phyloP scores from a whole-genome alignment of 495 filamentous ascomycete genomes.

The Daldinia childiae region DNA sequence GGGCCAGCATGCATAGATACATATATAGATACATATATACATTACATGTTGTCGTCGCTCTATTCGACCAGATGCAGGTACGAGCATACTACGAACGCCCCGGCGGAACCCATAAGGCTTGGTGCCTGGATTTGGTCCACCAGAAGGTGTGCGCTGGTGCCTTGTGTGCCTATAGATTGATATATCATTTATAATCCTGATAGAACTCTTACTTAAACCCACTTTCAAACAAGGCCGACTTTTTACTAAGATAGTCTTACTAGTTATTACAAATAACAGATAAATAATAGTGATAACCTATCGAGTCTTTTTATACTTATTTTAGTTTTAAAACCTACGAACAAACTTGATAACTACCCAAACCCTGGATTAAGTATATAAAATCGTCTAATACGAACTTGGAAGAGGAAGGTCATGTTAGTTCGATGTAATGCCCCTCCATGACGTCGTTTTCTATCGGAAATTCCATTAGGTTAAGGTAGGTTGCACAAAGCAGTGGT shows the following conservation, averaged over 20 bases:
- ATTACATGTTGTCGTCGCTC: conserved; percentile 16
- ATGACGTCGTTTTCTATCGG: conserved; percentile 34
- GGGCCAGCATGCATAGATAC: neutral
- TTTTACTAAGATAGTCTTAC: too few relatives aligned
- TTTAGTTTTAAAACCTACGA: too few relatives aligned
- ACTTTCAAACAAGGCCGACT: too few relatives aligned
- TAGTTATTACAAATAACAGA: too few relatives aligned
- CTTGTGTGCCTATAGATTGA: neutral
- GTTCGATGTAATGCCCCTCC: conserved; percentile 21
- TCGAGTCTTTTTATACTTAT: too few relatives aligned
- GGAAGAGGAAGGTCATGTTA: conserved; percentile 2
- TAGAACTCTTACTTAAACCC: too few relatives aligned
- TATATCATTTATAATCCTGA: neutral
- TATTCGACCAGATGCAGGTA: conserved; percentile 35
- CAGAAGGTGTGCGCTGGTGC: conserved; percentile 14
- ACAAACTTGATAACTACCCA: too few relatives aligned
- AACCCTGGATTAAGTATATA: too few relatives aligned
- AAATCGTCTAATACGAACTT: neutral
- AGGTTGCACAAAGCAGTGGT: conserved; percentile 24
- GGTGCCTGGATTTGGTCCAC: conserved; percentile 20
- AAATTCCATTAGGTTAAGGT: conserved; percentile 13
- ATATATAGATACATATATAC: neutral
- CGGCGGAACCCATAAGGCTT: conserved; percentile 15
- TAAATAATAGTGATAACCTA: too few relatives aligned
- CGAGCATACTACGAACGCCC: conserved; percentile 5